Evolutionary conservation across 2,329 filamentous ascomycete species (phyloP).

Genomic region (Fusarium sulawesiense): DNA sequence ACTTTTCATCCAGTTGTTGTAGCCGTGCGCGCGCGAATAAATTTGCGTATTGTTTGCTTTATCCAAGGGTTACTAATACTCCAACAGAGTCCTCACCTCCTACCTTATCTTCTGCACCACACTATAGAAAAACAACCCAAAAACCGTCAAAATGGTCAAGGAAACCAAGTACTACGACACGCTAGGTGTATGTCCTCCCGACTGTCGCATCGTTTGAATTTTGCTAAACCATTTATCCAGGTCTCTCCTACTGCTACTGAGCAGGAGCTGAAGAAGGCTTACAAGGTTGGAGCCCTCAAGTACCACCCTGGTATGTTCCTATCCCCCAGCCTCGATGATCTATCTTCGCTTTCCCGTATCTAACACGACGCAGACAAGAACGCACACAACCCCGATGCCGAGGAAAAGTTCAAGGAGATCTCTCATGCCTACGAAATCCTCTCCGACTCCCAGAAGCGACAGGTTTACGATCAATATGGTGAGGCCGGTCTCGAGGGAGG

Average conservation of each 20-base stretch:
- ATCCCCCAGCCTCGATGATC: slow-evolving; percentile 45
- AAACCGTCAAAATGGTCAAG: slow-evolving; percentile 73
- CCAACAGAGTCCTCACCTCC: slow-evolving; percentile 29
- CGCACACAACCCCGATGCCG: slow-evolving; percentile 88
- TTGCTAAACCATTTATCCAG: slow-evolving; percentile 57
- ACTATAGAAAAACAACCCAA: slow-evolving; percentile 8
- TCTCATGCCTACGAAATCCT: slow-evolving; percentile 96
- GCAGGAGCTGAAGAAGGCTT: slow-evolving; percentile 89
- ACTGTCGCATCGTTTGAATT: background rate
- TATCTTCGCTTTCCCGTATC: background rate
- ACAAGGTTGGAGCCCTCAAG: slow-evolving; percentile 85
- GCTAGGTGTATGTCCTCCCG: slow-evolving; percentile 72
- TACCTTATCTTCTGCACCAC: slow-evolving; percentile 13
- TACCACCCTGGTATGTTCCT: slow-evolving; percentile 80
- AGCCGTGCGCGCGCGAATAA: slow-evolving; percentile 13
- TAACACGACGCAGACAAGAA: slow-evolving; percentile 82
- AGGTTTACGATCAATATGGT: slow-evolving; percentile 96
- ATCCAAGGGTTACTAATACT: slow-evolving; percentile 38
- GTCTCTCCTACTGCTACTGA: slow-evolving; percentile 84
- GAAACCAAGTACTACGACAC: slow-evolving; percentile 83
- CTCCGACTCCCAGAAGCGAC: slow-evolving; percentile 90
- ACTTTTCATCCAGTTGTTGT: background rate
- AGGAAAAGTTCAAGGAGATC: slow-evolving; percentile 98
- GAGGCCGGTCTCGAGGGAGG: slow-evolving; percentile 96
- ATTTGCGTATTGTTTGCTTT: slow-evolving; percentile 21